phyloP scores from a whole-genome alignment of 495 filamentous ascomycete genomes.

The Aspergillus hancockii region DNA sequence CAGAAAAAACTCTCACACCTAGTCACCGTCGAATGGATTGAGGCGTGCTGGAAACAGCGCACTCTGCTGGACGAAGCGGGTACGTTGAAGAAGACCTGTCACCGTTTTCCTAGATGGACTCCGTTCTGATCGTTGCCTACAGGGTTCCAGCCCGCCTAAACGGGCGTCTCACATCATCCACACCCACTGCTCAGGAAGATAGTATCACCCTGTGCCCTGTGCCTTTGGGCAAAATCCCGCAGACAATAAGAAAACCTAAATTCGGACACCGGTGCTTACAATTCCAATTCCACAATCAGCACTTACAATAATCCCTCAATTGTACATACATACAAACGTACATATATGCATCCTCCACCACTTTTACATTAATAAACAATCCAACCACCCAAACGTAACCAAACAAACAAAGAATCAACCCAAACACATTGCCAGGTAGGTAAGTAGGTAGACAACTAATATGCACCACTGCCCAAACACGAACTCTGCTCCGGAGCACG shows the following conservation, averaged over 20 bases:
- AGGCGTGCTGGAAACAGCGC: slow-evolving; percentile 74
- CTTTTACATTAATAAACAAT: background rate
- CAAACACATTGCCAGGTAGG: too few relatives aligned
- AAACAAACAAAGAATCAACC: background rate
- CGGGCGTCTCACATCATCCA: background rate
- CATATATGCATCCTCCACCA: background rate
- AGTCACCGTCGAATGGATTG: slow-evolving; percentile 71
- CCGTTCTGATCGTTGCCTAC: background rate
- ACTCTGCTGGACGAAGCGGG: slow-evolving; percentile 83
- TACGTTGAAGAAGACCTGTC: slow-evolving; percentile 12
- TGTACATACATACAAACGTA: background rate
- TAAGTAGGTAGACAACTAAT: too few relatives aligned
- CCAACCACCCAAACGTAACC: background rate
- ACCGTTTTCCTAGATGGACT: background rate
- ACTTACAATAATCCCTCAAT: too few relatives aligned
- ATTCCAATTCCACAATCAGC: background rate
- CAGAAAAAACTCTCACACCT: slow-evolving; percentile 65
- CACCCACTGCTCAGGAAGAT: background rate
- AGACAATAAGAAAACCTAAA: background rate
- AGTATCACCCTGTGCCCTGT: background rate
- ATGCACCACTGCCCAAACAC: slow-evolving; percentile 10
- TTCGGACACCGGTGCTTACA: background rate
- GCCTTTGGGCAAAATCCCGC: background rate
- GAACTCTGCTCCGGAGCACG: background rate
- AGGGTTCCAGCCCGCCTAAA: slow-evolving; percentile 7